Evolutionary conservation across 2,329 filamentous ascomycete species (phyloP), one percentile per base, ranked within the genome.

Genomic region (Fusarium sterilihyphosum): DNA sequence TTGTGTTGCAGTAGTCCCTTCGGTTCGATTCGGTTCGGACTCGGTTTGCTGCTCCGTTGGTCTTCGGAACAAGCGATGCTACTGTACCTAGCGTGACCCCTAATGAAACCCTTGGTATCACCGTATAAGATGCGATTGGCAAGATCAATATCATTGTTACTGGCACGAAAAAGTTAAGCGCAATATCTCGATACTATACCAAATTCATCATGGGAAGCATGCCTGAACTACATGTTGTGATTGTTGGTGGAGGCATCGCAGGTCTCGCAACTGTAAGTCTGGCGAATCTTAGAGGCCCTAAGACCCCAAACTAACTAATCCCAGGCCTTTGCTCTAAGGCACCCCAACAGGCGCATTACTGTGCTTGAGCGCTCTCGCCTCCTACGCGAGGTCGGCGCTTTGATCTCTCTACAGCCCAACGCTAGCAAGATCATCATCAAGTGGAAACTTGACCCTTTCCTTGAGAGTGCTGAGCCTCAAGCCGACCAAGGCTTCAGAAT

Each of bases 211-310:
- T 75, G 74, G 72, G 70, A 40, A 77, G 70, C n/a, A 47, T 70
- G 35, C 70, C 73, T n/a, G 61, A 77, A n/a, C 38, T 70, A 26
- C 67, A 75, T 33, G 18, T 75, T 7, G 65, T 74, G 5, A 77
- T 77, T 33, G 72, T 77, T 13, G 74, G 74, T 26, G 74, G 74
- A 24, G 74, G 74, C 22, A 77, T 77, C 18, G 74, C 70, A 31
- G 73, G 73, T 8, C 67, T 74, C 6, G 71, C 65, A n/a, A 62
- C 70, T 18, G 73, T 76, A 65, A 35, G 72, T 56, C 18, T 31
- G 4, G 22, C 5, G 8, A 18, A 26, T 4, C 18, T n/a, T 9
- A 7, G 5, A 31, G 9, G 2, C 8, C 2, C 20, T 13, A 10
- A 33, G 16, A 33, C 9, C 6, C 9, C 17, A 22, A 31, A 35